Evolutionary conservation across 768 basidiomycete genomes (phyloP).

Genomic region (Russula foetens): DNA sequence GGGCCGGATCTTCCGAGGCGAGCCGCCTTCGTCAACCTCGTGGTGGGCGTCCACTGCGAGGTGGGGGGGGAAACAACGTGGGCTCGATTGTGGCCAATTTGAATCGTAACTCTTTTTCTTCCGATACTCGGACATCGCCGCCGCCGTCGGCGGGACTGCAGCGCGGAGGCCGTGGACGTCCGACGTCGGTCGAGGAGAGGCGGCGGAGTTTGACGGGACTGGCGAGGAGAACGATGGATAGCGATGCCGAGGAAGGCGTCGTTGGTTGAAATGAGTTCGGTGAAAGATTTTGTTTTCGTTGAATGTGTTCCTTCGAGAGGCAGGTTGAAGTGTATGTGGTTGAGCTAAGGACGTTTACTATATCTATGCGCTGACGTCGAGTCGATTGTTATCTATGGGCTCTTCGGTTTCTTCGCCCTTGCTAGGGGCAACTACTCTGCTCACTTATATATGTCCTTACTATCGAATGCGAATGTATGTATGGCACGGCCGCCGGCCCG

Average conservation of each 20-base stretch:
- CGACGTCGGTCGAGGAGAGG: slow-evolving; percentile 11
- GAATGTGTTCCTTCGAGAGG: not conserved
- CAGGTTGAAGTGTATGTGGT: not conserved
- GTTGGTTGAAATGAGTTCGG: not conserved
- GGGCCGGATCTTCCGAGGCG: slow-evolving; percentile 5
- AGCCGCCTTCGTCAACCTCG: slow-evolving; percentile 11
- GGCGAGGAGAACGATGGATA: slow-evolving; percentile 73
- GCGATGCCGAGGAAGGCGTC: slow-evolving; percentile 57
- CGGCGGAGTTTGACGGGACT: slow-evolving; percentile 26
- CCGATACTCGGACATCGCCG: slow-evolving; percentile 9
- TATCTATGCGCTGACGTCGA: not conserved
- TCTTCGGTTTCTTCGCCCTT: not conserved
- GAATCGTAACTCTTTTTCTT: slow-evolving; percentile 13
- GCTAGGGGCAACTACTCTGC: not conserved
- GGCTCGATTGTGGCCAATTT: slow-evolving; percentile 8
- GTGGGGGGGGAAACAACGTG: slow-evolving; percentile 1
- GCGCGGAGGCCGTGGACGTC: slow-evolving; percentile 18
- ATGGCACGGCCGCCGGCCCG: not conserved
- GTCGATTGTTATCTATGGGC: not conserved
- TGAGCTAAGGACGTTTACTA: not conserved
- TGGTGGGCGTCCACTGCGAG: slow-evolving; percentile 17
- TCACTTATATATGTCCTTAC: not conserved
- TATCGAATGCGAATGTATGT: not conserved
- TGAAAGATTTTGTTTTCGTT: not conserved
- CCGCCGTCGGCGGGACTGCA: slow-evolving; percentile 10